Evolutionary conservation across 106 monocot genomes (phyloP).

Genomic region (Dendrobium officinale): DNA sequence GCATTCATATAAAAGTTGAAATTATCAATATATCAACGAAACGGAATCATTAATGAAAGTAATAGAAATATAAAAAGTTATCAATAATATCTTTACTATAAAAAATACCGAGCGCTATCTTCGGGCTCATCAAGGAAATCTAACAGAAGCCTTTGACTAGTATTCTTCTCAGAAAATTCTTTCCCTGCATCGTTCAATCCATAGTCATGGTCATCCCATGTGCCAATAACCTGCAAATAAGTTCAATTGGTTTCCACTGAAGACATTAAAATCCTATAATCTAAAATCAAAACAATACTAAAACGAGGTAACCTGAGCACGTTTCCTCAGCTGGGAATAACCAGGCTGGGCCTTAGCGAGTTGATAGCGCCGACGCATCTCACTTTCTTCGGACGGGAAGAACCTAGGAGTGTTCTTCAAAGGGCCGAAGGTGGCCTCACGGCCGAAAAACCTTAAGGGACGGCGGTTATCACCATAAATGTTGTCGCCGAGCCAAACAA

Average conservation of each 20-base stretch:
- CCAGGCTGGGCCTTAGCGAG: constrained; percentile 57
- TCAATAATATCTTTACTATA: not conserved
- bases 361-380: constrained; percentile 44
- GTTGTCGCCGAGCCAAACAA: constrained; percentile 84
- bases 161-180: constrained; percentile 59
- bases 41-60: not conserved
- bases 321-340: constrained; percentile 51
- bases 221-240: constrained; percentile 76
- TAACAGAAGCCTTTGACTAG: constrained; percentile 56
- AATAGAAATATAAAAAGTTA: not conserved
- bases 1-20: too few relatives aligned
- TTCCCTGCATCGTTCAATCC: constrained; percentile 95
- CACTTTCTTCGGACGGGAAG: constrained; percentile 47
- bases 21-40: not conserved
- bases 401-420: constrained; percentile 72
- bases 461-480: constrained; percentile 69
- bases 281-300: not conserved
- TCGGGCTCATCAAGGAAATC: constrained; percentile 82
- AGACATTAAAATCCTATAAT: not conserved
- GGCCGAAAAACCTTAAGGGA: constrained; percentile 47
- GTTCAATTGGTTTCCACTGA: not conserved
- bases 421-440: constrained; percentile 69
- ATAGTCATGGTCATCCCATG: constrained; percentile 98
- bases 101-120: constrained; percentile 53
- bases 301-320: constrained; percentile 38